A percentile compares a stretch with the other conserved stretches of the same genome.
phyloP scores from a whole-genome alignment of 2,329 filamentous ascomycete species.

The Aspergillus terreus region DNA sequence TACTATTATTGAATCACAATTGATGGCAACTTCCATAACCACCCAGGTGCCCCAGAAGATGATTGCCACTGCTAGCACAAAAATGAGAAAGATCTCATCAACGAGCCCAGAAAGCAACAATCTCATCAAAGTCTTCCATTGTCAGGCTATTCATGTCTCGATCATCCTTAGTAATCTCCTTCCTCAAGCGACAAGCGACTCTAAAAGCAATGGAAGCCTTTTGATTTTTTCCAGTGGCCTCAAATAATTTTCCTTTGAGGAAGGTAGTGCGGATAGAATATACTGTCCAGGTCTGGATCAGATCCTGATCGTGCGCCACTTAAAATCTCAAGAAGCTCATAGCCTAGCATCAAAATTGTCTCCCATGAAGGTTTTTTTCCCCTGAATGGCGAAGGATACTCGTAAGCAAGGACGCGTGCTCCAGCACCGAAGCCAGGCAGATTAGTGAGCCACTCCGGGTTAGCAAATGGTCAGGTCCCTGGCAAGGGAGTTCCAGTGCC shows the following conservation, averaged over 20 bases:
- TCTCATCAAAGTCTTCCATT: constrained; percentile 17
- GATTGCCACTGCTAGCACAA: too few species aligned
- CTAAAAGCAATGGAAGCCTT: constrained; percentile 15
- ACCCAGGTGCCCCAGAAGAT: too few species aligned
- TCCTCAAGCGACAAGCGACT: constrained; percentile 17
- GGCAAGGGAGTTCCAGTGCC: constrained; percentile 1
- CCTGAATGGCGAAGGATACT: constrained; percentile 3
- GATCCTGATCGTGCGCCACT: neutral
- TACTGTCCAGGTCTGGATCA: neutral
- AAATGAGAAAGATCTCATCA: neutral
- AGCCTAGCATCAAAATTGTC: constrained; percentile 5
- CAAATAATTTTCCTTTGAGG: constrained; percentile 16
- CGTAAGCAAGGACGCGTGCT: constrained; percentile 3
- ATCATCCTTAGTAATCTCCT: constrained; percentile 18
- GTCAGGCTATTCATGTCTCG: constrained; percentile 14
- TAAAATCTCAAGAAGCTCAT: constrained; percentile 2
- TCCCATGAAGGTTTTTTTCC: constrained; percentile 4
- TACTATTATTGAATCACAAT: too few species aligned
- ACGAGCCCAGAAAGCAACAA: constrained; percentile 12
- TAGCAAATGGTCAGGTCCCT: constrained; percentile 2
- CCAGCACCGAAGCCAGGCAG: neutral
- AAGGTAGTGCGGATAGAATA: constrained; percentile 14
- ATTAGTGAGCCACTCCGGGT: constrained; percentile 1
- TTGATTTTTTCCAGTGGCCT: constrained; percentile 11
- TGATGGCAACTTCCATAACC: too few species aligned